Evolutionary conservation across 2,329 filamentous ascomycete genomes (phyloP).

Genomic region (Cryphonectria parasitica): DNA sequence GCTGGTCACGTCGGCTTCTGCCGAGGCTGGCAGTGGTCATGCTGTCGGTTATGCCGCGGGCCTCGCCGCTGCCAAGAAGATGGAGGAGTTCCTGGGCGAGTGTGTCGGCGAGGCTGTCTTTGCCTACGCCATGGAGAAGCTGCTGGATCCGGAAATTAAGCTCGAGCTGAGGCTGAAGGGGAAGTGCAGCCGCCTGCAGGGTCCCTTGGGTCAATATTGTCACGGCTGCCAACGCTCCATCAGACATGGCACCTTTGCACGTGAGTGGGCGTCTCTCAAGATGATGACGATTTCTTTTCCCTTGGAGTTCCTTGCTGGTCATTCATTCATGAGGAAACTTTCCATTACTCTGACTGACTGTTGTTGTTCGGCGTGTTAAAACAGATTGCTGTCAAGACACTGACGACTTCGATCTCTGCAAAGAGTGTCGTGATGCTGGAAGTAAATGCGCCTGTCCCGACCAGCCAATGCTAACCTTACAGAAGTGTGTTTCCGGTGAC

Average conservation of each 20-base stretch:
- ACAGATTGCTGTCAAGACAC: conserved; percentile 24
- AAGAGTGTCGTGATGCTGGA: conserved; percentile 20
- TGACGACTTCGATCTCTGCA: conserved; percentile 28
- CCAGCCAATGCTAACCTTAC: conserved; percentile 24
- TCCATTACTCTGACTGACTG: background rate
- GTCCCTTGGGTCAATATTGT: conserved; percentile 25
- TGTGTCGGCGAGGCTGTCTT: conserved; percentile 27
- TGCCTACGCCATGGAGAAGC: conserved; percentile 27
- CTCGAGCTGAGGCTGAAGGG: conserved; percentile 24
- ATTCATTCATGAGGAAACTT: no score
- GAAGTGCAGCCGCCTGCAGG: conserved; percentile 25
- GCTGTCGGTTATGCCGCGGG: conserved; percentile 26
- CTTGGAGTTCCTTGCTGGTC: background rate
- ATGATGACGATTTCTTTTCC: no score
- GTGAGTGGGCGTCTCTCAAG: conserved; percentile 1
- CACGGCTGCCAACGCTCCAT: conserved; percentile 24
- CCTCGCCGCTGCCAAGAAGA: conserved; percentile 26
- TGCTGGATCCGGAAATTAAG: conserved; percentile 27
- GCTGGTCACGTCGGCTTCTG: conserved; percentile 3
- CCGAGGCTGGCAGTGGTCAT: conserved; percentile 21
- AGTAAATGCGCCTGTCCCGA: conserved; percentile 22
- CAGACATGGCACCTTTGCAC: conserved; percentile 24
- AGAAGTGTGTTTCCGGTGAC: conserved; percentile 25
- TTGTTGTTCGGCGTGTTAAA: no score
- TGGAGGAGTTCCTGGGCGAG: conserved; percentile 27